Conservation (phyloP, 768 basidiomycete genomes). For the Kwoniella dejecticola region DNA sequence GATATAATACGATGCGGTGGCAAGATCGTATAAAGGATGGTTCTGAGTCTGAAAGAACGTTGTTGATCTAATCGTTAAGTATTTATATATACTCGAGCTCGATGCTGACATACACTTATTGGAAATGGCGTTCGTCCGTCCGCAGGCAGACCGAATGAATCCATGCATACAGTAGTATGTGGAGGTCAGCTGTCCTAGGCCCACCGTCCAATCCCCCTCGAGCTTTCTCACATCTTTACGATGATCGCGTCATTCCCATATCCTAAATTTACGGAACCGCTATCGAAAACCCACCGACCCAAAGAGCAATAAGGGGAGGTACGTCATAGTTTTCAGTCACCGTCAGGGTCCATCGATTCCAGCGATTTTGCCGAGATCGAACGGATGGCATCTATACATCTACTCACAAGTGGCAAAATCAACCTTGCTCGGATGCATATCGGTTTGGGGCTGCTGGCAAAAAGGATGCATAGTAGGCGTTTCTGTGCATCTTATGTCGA, state of each 20-base stretch:
- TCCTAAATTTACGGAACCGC: background rate
- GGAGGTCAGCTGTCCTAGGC: background rate
- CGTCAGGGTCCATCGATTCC: background rate
- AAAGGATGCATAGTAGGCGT: too few species aligned
- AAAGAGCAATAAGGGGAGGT: background rate
- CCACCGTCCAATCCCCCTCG: background rate
- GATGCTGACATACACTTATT: background rate
- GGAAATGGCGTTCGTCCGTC: background rate
- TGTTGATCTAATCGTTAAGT: background rate
- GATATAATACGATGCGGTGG: conserved; percentile 8
- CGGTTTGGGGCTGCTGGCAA: too few species aligned
- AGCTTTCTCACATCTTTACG: background rate
- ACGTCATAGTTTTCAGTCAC: conserved; percentile 9
- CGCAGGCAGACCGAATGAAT: background rate
- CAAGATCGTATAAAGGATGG: conserved; percentile 3
- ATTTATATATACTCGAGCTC: background rate
- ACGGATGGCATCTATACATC: background rate
- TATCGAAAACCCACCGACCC: background rate
- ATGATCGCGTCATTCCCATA: background rate
- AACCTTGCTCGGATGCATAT: too few species aligned
- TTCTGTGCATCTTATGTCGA: too few species aligned
- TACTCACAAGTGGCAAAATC: too few species aligned
- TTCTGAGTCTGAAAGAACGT: background rate
- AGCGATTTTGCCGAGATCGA: conserved; percentile 4
- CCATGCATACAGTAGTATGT: background rate